Evolutionary conservation across 2,329 filamentous ascomycete species (phyloP).

Genomic region (Talaromyces pinophilus): DNA sequence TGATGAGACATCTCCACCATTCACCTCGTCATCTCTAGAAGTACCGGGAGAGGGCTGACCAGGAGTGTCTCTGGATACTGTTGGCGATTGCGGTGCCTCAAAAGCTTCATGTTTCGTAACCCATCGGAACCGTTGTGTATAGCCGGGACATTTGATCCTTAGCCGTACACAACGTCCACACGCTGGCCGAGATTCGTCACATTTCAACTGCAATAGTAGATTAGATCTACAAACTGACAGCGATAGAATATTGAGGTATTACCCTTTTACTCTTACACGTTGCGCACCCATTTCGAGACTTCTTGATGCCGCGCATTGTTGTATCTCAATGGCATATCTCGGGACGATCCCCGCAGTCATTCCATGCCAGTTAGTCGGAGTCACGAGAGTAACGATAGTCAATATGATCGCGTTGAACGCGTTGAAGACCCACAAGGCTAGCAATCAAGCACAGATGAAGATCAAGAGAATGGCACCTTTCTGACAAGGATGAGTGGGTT

Average conservation of each 20-base stretch:
- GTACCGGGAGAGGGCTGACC: not conserved
- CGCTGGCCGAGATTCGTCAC: constrained; percentile 43
- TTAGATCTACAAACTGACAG: not conserved
- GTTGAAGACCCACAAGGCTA: not conserved
- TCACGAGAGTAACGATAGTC: not conserved
- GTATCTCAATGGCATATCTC: not conserved
- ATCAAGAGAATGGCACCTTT: not conserved
- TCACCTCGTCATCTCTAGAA: not conserved
- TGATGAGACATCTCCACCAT: not conserved
- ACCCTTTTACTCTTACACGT: constrained; percentile 46
- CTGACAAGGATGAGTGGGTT: not conserved
- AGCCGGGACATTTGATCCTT: constrained; percentile 42
- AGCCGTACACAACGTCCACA: constrained; percentile 43
- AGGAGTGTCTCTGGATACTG: constrained; percentile 3
- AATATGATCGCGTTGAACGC: not conserved
- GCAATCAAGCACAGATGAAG: not conserved
- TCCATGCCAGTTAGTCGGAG: not conserved
- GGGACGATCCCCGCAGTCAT: not conserved
- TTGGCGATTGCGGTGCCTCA: constrained; percentile 20
- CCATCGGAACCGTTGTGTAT: constrained; percentile 42
- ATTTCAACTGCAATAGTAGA: constrained; percentile 38
- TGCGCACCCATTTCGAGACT: constrained; percentile 46
- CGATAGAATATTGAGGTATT: constrained; percentile 13
- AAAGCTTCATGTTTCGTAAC: constrained; percentile 38
- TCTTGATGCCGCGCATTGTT: constrained; percentile 43